These are phyloP conservation scores for Fonsecaea pugnacius DNA, from an alignment of 2,329 filamentous ascomycete genomes.

Conservation along the genomic window DNA sequence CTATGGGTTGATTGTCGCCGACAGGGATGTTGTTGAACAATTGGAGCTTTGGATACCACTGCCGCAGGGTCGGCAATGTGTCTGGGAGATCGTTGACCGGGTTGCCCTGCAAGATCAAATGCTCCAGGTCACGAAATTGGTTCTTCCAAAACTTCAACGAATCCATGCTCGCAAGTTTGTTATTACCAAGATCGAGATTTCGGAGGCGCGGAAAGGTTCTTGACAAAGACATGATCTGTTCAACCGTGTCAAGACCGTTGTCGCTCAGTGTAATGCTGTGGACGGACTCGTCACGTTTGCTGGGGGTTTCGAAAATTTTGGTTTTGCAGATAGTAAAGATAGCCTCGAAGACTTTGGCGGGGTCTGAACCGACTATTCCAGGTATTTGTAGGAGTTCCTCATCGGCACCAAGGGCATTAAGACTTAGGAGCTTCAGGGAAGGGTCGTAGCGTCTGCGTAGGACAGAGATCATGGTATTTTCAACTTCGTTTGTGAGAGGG, in stretches of 20 bases:
- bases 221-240: conserved; percentile 73
- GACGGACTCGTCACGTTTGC: conserved; percentile 77
- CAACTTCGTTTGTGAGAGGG: conserved; percentile 42
- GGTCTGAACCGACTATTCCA: conserved; percentile 45
- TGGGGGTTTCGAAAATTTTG: conserved; percentile 68
- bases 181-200: conserved; percentile 86
- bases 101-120: conserved; percentile 77
- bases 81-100: conserved; percentile 68
- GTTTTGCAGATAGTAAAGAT: conserved; percentile 84
- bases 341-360: conserved; percentile 87
- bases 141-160: conserved; percentile 75
- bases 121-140: conserved; percentile 78
- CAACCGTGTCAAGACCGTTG: conserved; percentile 76
- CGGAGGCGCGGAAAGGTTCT: conserved; percentile 81
- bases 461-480: conserved; percentile 50
- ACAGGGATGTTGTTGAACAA: conserved; percentile 73
- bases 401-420: conserved; percentile 78
- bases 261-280: conserved; percentile 78
- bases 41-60: conserved; percentile 82
- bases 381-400: conserved; percentile 46
- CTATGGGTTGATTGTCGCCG: conserved; percentile 58
- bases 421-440: conserved; percentile 74
- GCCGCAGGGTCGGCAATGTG: conserved; percentile 70
- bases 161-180: conserved; percentile 71
- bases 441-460: conserved; percentile 75